phyloP scores from a whole-genome alignment of 2,329 filamentous ascomycete species.

The Alternaria ventricosa region DNA sequence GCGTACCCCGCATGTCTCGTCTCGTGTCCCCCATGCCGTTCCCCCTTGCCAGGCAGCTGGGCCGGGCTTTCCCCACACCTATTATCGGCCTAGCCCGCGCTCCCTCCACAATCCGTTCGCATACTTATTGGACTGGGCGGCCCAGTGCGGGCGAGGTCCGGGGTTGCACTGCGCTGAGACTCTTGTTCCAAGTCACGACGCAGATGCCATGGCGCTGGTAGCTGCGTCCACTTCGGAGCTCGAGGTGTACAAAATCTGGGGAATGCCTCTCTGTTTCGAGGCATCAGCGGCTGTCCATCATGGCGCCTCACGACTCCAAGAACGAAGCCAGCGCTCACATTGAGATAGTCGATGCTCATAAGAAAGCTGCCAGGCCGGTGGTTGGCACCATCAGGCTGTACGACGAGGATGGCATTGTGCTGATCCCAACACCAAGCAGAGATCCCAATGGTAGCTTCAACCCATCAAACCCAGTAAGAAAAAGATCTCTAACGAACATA shows the following conservation, averaged over 20 bases:
- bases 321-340: conserved; percentile 6
- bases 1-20: conserved; percentile 1
- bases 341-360: conserved; percentile 14
- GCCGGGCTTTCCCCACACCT: conserved; percentile 4
- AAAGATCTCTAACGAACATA: neutral
- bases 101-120: conserved; percentile 18
- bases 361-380: conserved; percentile 18
- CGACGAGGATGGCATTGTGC: conserved; percentile 16
- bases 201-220: neutral
- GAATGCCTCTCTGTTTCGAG: neutral
- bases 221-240: neutral
- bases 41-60: neutral
- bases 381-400: conserved; percentile 16
- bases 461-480: neutral
- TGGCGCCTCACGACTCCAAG: conserved; percentile 9
- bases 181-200: neutral
- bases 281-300: neutral
- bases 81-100: neutral
- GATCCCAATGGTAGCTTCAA: conserved; percentile 15
- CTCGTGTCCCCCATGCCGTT: neutral
- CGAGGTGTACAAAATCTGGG: neutral
- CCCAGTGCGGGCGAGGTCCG: conserved; percentile 12
- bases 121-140: conserved; percentile 14
- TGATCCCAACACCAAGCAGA: conserved; percentile 16
- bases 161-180: neutral